Base-by-base conservation (phyloP, 176 grass and related monocot species). In the Avena sativa region DNA sequence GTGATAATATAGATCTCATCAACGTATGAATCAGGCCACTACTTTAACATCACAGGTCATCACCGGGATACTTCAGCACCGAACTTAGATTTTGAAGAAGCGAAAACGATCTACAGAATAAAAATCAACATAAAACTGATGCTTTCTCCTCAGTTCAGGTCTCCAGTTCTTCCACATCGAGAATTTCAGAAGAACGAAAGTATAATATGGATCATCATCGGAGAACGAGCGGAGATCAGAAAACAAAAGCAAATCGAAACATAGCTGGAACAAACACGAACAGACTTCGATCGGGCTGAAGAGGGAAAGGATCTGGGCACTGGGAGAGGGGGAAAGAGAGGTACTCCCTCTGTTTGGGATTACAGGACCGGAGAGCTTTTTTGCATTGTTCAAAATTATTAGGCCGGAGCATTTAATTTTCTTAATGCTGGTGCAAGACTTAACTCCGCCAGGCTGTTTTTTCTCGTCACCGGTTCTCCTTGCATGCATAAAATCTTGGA, bases 171-270 rank as follows among this genome's bases (percentile, higher is more conserved):
- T 90, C 88, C 83, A 90, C 88, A 86, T 0, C 0, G 62, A 1
- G 49, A 90, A 86, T 43, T 89, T 90, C 84, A 90, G 88, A 86
- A 90, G 84, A 90, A 90, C 84, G 79, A 90, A 90, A 90, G 84
- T 90, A 82, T 68, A 82, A 82, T 43, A 49, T 77, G 13, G 43
- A 81, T 90, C 88, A 78, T 90, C 88, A 86, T 71, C 71, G 52
- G 71, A 82, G 71, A 86, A 8, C 6, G 1, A 12, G 58, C 5
- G 3, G 5, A 0, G 5, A 2, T 2, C 20, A 6, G 0, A 40
- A 69, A 64, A n/a, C 0, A 9, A 36, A 8, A 40, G 4, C 9
- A 9, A 43, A 52, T 51, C 13, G 14, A 47, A 64, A 55, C 4
- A 0, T 12, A 71, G 0, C 6, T 1, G 0, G 9, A 72, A 11